phyloP scores from a whole-genome alignment of 1,284 basidiomycete genomes.

The Porodaedalea pini region DNA sequence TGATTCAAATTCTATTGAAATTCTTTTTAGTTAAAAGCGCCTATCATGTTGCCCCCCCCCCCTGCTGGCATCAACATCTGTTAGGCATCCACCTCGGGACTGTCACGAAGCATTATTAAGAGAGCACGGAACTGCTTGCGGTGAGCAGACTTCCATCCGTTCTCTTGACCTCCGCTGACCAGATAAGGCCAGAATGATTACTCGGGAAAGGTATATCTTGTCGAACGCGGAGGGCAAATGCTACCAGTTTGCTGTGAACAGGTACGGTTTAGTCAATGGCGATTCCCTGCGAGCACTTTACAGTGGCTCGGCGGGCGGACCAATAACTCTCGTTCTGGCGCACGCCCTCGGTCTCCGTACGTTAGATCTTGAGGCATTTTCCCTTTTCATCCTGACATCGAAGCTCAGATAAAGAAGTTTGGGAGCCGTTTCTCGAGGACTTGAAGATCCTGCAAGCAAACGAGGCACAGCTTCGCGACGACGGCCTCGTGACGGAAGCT shows the following conservation, averaged over 20 bases:
- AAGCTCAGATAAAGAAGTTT: constrained; percentile 20
- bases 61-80: too few species aligned
- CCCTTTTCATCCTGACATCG: neutral
- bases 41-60: too few species aligned
- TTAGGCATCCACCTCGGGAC: too few species aligned
- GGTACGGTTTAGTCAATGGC: neutral
- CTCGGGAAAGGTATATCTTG: neutral
- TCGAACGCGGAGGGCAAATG: neutral
- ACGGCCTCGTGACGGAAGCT: constrained; percentile 16
- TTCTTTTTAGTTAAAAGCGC: too few species aligned
- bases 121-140: too few species aligned
- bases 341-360: constrained; percentile 10
- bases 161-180: neutral
- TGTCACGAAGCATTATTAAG: too few species aligned
- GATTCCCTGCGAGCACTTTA: neutral
- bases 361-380: neutral
- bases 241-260: neutral
- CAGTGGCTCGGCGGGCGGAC: neutral
- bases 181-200: neutral
- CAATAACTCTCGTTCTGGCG: constrained; percentile 8
- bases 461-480: neutral
- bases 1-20: too few species aligned
- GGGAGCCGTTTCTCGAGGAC: constrained; percentile 22
- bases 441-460: constrained; percentile 8
- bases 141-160: neutral